Percentiles rank a stretch among this genome's conserved stretches.
Conservation (phyloP, 2,329 filamentous ascomycete species). For the Arthroderma sp. region DNA sequence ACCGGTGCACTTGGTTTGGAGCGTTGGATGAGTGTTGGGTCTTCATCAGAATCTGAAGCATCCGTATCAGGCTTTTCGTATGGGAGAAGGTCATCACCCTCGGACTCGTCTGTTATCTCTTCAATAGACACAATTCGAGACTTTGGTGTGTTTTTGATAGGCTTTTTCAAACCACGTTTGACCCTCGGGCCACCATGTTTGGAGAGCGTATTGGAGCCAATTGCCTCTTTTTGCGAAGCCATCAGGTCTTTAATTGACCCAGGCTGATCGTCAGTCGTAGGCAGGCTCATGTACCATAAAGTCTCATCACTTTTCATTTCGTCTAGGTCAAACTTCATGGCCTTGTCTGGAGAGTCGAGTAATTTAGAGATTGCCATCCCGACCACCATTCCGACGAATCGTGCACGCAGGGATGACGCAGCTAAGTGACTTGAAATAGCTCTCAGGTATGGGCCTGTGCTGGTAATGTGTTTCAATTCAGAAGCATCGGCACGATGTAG, state of each 20-base stretch:
- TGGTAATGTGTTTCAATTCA: slow-evolving; percentile 54
- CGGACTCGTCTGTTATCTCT: slow-evolving; percentile 47
- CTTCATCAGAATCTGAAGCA: slow-evolving; percentile 81
- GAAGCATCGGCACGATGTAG: slow-evolving; percentile 53
- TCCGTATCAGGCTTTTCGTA: slow-evolving; percentile 84
- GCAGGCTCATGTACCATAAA: slow-evolving; percentile 58
- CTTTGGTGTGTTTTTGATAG: slow-evolving; percentile 9
- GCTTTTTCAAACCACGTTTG: slow-evolving; percentile 3
- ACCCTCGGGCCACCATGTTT: slow-evolving; percentile 4
- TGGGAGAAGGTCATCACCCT: slow-evolving; percentile 56
- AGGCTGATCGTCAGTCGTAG: slow-evolving; percentile 47
- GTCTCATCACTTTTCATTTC: slow-evolving; percentile 63
- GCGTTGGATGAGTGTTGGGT: slow-evolving; percentile 71
- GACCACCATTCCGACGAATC: slow-evolving; percentile 78
- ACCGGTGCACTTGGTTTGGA: slow-evolving; percentile 77
- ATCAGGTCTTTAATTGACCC: slow-evolving; percentile 45
- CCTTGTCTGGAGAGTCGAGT: slow-evolving; percentile 52
- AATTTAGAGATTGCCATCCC: slow-evolving; percentile 59
- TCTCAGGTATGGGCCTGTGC: slow-evolving; percentile 60
- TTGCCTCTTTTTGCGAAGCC: slow-evolving; percentile 5
- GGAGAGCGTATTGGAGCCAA: neutral
- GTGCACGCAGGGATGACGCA: slow-evolving; percentile 58
- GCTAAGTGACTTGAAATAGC: slow-evolving; percentile 75
- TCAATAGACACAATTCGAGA: slow-evolving; percentile 44
- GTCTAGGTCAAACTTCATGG: slow-evolving; percentile 71